Percentiles rank a stretch among this genome's conserved stretches.
These are phyloP conservation scores for Schoenoplectus triqueter DNA, from an alignment of 202 grass and related monocot species.

Conservation along the genomic window DNA sequence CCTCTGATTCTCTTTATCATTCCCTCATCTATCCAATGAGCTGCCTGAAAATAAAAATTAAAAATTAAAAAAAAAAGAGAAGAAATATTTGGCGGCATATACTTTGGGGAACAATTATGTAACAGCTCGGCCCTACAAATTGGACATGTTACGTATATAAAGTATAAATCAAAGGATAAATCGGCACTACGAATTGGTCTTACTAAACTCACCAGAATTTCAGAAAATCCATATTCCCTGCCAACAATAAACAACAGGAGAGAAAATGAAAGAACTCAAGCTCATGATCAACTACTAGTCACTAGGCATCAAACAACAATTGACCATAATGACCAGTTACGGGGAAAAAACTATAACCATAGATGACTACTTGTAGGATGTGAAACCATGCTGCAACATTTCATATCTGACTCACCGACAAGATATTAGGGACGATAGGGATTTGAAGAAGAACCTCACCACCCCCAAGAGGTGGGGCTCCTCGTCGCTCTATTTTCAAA, in stretches of 20 bases:
- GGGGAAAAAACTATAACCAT: neutral
- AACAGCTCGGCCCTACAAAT: neutral
- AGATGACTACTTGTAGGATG: conserved; percentile 13
- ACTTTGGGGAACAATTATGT: neutral
- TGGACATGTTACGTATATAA: neutral
- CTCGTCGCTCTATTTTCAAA: conserved; percentile 83
- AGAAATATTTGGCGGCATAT: neutral
- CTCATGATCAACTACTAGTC: neutral
- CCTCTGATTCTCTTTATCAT: conserved; percentile 99
- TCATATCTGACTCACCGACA: conserved; percentile 52
- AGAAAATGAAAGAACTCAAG: neutral
- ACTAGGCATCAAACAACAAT: neutral
- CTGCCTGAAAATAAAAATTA: conserved; percentile 45
- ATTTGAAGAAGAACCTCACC: conserved; percentile 80
- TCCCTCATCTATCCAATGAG: conserved; percentile 86
- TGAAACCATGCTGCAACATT: neutral
- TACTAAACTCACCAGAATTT: neutral
- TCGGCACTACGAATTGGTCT: neutral
- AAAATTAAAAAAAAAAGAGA: neutral
- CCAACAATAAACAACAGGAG: neutral
- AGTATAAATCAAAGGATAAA: neutral
- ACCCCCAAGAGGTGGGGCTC: conserved; percentile 80
- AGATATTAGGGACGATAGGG: conserved; percentile 64
- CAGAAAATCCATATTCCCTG: neutral
- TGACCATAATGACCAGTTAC: neutral